Conservation (phyloP, 345 rosid species). For the Hibiscus syriacus region DNA sequence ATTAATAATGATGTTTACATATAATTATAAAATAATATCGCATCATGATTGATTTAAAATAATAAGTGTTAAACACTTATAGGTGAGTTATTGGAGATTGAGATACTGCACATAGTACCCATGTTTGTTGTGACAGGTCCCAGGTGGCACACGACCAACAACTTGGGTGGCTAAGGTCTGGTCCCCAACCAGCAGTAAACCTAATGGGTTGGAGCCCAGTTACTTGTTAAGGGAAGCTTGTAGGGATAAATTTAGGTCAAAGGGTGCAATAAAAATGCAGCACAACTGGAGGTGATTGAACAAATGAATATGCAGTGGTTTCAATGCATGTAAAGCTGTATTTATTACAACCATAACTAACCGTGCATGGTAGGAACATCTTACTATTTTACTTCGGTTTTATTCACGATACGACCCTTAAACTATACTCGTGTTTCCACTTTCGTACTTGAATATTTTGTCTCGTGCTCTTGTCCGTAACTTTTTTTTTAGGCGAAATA, state of each 20-base stretch:
- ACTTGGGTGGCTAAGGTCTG: not conserved
- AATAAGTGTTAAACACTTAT: too few relatives aligned
- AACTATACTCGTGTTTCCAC: too few relatives aligned
- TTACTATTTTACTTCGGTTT: not conserved
- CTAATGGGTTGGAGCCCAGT: conserved; percentile 1
- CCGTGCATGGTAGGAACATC: not conserved
- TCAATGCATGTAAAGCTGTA: conserved; percentile 27
- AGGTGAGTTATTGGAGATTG: not conserved
- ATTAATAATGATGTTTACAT: too few relatives aligned
- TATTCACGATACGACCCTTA: too few relatives aligned
- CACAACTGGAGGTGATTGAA: conserved; percentile 22
- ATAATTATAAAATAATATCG: too few relatives aligned
- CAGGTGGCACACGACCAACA: not conserved
- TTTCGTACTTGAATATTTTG: too few relatives aligned
- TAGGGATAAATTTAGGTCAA: not conserved
- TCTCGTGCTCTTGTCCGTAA: too few relatives aligned
- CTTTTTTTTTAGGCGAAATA: too few relatives aligned
- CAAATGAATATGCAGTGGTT: conserved; percentile 9
- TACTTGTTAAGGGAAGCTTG: conserved; percentile 9
- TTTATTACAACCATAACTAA: conserved; percentile 7
- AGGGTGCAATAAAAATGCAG: conserved; percentile 2
- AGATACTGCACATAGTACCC: not conserved
- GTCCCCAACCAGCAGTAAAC: conserved; percentile 7
- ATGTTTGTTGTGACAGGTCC: not conserved
- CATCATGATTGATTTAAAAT: too few relatives aligned